Evolutionary conservation across 257 asterid genomes (phyloP).

Genomic region (Lycium ferocissimum): DNA sequence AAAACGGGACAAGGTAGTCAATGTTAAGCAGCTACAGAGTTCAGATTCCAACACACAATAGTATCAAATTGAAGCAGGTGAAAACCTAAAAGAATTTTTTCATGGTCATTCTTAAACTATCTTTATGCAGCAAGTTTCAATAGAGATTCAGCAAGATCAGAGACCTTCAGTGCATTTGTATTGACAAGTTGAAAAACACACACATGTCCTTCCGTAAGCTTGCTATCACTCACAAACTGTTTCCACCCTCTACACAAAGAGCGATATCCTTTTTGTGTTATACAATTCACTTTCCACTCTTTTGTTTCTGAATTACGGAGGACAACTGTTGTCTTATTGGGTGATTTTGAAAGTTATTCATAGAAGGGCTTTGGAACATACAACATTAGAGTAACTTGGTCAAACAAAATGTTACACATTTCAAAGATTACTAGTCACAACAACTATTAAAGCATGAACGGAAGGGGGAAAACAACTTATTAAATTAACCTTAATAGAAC

Average conservation of each 20-base stretch:
- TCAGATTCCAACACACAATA: neutral
- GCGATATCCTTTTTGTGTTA: neutral
- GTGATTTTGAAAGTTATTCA: neutral
- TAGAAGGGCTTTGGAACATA: no score
- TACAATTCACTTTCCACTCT: slow-evolving; percentile 30
- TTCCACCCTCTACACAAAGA: slow-evolving; percentile 37
- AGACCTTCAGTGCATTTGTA: slow-evolving; percentile 25
- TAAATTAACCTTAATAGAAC: no score
- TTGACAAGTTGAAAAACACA: slow-evolving; percentile 37
- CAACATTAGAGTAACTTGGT: neutral
- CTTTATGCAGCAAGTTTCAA: slow-evolving; percentile 15
- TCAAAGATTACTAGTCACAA: neutral
- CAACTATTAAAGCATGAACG: neutral
- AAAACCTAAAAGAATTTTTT: neutral
- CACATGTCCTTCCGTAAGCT: slow-evolving; percentile 33
- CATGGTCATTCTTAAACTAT: neutral
- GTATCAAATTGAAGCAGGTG: neutral
- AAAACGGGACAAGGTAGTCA: neutral
- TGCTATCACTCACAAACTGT: slow-evolving; percentile 24
- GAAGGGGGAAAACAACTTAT: no score
- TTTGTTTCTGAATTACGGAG: slow-evolving; percentile 24
- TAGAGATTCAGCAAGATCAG: neutral
- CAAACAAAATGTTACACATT: neutral
- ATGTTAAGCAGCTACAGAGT: neutral
- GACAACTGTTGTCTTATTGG: neutral